A percentile compares a stretch with the other conserved stretches of the same genome.
Evolutionary conservation across 1,284 basidiomycete species (phyloP).

Genomic region (Meripilus lineatus): DNA sequence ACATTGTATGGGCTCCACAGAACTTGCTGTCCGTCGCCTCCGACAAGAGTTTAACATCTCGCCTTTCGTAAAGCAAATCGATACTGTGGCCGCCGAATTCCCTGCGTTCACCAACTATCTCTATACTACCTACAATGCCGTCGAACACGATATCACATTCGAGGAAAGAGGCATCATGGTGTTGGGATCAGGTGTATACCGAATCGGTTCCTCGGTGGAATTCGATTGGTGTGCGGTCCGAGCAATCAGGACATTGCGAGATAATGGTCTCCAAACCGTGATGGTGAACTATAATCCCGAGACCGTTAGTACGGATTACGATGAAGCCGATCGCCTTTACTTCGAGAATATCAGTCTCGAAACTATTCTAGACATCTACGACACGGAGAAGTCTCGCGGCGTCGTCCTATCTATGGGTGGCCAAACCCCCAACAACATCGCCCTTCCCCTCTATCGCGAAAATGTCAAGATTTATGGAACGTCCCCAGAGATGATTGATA

Average conservation of each 20-base stretch:
- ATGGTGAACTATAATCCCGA: slow-evolving; percentile 99
- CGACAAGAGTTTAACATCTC: slow-evolving; percentile 82
- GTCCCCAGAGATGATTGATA: slow-evolving; percentile 99
- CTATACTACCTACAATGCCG: slow-evolving; percentile 96
- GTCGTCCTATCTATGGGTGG: slow-evolving; percentile 98
- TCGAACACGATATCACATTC: slow-evolving; percentile 89
- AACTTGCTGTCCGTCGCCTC: slow-evolving; percentile 82
- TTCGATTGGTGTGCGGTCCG: slow-evolving; percentile 99
- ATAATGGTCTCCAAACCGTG: slow-evolving; percentile 92
- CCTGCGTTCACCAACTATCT: slow-evolving; percentile 99
- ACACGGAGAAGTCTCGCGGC: slow-evolving; percentile 84
- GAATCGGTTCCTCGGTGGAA: slow-evolving; percentile 98
- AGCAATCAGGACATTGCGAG: slow-evolving; percentile 91
- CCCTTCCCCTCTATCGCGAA: slow-evolving; percentile 88
- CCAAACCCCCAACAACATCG: slow-evolving; percentile 98
- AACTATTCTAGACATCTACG: slow-evolving; percentile 96
- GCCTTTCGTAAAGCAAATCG: slow-evolving; percentile 98
- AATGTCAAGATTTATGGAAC: slow-evolving; percentile 99
- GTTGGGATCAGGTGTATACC: slow-evolving; percentile 96
- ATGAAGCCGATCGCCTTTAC: slow-evolving; percentile 97
- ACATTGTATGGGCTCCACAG: slow-evolving; percentile 76
- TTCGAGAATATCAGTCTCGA: slow-evolving; percentile 99
- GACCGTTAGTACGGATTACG: slow-evolving; percentile 98
- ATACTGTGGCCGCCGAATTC: slow-evolving; percentile 98
- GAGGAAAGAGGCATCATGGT: slow-evolving; percentile 95